phyloP scores from a whole-genome alignment of 169 alveolate genomes.

The Toxoplasma gondii region DNA sequence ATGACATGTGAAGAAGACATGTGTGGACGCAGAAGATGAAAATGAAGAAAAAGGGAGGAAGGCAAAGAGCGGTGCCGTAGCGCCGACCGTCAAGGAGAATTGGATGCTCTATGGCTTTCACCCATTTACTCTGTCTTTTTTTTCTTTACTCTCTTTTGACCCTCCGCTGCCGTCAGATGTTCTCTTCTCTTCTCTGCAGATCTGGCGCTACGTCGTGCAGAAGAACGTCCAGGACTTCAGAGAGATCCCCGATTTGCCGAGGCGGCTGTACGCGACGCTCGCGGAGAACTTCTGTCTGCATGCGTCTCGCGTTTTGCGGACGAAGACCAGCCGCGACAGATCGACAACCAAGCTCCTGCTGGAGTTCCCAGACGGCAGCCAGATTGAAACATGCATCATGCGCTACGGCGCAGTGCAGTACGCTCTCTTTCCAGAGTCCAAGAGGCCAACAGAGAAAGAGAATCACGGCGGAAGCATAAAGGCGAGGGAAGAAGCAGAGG shows the following conservation, averaged over 20 bases:
- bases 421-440: slow-evolving; percentile 29
- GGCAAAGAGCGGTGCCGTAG: background rate
- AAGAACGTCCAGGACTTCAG: background rate
- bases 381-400: slow-evolving; percentile 53
- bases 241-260: slow-evolving; percentile 45
- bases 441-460: background rate
- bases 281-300: background rate
- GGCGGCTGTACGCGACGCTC: slow-evolving; percentile 5
- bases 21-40: background rate
- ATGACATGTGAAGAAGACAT: background rate
- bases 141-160: background rate
- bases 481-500: background rate
- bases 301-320: background rate
- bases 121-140: background rate
- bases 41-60: background rate
- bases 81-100: background rate
- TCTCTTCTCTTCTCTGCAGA: slow-evolving; percentile 21
- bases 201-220: slow-evolving; percentile 43
- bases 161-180: background rate
- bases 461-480: background rate
- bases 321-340: slow-evolving; percentile 35
- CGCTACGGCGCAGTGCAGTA: slow-evolving; percentile 52
- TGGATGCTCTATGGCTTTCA: background rate
- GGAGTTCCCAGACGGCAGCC: slow-evolving; percentile 41
- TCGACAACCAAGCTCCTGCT: slow-evolving; percentile 44